Percentiles rank a stretch among this genome's conserved stretches.
Conservation (phyloP, 2,329 filamentous ascomycete genomes). For the Xylaria sp. region DNA sequence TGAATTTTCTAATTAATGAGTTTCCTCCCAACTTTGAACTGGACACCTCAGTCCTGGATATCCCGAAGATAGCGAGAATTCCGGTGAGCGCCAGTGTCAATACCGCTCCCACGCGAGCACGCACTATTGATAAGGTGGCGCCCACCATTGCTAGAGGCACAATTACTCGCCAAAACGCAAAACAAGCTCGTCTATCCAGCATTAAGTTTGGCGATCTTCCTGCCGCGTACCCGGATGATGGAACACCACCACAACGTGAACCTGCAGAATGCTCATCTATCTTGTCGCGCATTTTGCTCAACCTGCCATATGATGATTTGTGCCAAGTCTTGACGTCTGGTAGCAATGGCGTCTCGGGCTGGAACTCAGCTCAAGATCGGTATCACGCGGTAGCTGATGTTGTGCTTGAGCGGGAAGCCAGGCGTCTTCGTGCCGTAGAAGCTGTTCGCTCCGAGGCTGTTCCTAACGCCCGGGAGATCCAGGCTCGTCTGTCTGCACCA, state of each 20-base stretch:
- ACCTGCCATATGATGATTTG: constrained; percentile 74
- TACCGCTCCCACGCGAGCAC: constrained; percentile 46
- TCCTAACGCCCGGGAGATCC: constrained; percentile 51
- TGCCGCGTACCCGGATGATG: constrained; percentile 50
- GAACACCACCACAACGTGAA: constrained; percentile 40
- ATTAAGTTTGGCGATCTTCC: constrained; percentile 78
- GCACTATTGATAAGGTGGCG: constrained; percentile 48
- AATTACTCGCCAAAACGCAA: constrained; percentile 48
- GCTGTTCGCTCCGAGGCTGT: constrained; percentile 53
- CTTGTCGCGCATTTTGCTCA: constrained; percentile 74
- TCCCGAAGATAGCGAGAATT: constrained; percentile 54
- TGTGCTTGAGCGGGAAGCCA: constrained; percentile 66
- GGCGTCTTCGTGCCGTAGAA: constrained; percentile 60
- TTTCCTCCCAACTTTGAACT: constrained; percentile 70
- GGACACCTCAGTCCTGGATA: constrained; percentile 56
- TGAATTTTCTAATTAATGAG: constrained; percentile 68
- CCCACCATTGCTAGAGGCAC: constrained; percentile 54
- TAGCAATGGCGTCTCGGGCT: constrained; percentile 63
- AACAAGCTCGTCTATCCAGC: constrained; percentile 65
- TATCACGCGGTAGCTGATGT: constrained; percentile 61
- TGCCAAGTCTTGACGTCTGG: constrained; percentile 72
- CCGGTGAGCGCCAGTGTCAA: constrained; percentile 53
- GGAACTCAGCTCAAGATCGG: constrained; percentile 59
- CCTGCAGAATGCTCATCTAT: constrained; percentile 56
- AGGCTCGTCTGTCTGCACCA: constrained; percentile 50